Base-by-base conservation (phyloP, 2,329 filamentous ascomycete species). In the Nothophoma quercina region DNA sequence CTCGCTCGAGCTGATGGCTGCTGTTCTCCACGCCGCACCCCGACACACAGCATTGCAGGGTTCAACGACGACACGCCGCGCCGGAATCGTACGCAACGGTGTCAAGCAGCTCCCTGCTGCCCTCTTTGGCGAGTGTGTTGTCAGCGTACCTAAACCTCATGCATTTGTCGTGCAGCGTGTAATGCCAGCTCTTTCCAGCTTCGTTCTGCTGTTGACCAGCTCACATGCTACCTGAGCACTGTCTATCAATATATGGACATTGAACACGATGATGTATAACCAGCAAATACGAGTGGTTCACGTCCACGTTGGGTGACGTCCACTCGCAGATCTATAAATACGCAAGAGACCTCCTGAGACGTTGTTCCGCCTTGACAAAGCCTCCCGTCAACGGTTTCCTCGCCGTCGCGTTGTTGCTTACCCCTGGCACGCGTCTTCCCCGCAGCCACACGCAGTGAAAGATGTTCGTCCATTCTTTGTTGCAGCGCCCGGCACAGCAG, bases 271-370 rank as follows among this genome's bases (percentile, higher is more conserved):
- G n/a, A 16, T 19, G 10, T 16, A 19, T 30, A 7, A 3, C 6
- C 8, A 6, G 5, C 15, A 18, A 18, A 33, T 2, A n/a, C n/a
- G n/a, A n/a, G n/a, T n/a, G n/a, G n/a, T n/a, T 23, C 34, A 39
- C 26, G 15, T 39, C 34, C 41, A 46, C 35, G 41, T 45, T 30
- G 35, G 38, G 43, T 48, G 50, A 53, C 44, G 50, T 52, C 19
- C 32, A 53, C 38, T 29, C 32, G 43, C 28, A 33, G 33, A 38
- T 42, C 50, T 53, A 53, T 53, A 53, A 53, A 48, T 53, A 53
- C 43, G 32, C 43, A 25, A 21, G 23, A 33, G 38, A 28, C 38
- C 21, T 43, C 22, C 50, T 53, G 43, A 53, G 43, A 48, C 50
- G 38, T 16, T 48, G 50, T 53, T 48, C 43, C 43, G 38, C 44